Evolutionary conservation across 2,329 filamentous ascomycete species (phyloP), one percentile per base, ranked within the genome.

Genomic region (Trichoderma oligosporum): DNA sequence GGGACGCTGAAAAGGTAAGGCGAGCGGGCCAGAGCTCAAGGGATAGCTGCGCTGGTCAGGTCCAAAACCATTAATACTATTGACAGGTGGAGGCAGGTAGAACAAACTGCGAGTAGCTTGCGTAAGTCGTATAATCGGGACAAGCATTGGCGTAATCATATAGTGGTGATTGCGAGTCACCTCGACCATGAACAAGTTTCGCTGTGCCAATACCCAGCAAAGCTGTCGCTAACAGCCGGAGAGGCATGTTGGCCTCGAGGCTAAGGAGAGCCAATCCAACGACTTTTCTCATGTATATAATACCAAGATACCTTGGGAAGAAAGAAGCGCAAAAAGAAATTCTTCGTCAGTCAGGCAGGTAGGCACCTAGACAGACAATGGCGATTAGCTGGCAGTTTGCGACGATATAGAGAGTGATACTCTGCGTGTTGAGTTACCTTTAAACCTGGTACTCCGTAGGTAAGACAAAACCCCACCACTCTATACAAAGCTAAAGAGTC

Each of bases 1-100:
- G 3, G 94, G 94, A 58, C 94, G 82, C 71, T 99, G 94, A 71
- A 84, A 97, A 0, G 94, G 91, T 1, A 99, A 80, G 52, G 80
- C 78, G 67, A 95, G 79, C 4, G 88, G 87, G 1, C 94, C 94
- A 18, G 85, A 78, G 71, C 90, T 96, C 61, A 87, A 82, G 1
- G 94, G 94, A 18, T 79, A 80, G 70, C 91, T 96, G 61, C 22
- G 24, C 12, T 36, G 44, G 33, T 49, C 31, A 51, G 48, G n/a
- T 27, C n/a, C 16, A 1, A 14, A 5, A n/a, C n/a, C 18, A 14
- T 29, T 4, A 18, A 36, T 3, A 22, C 7, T 4, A n/a, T 2
- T 4, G 2, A 7, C 11, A 20, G 7, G 6, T 1, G 16, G 22
- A 7, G 7, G 22, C n/a, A 12, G 41, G 20, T 44, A 22, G 25